Evolutionary conservation across 371 early-diverging fungal genomes (phyloP).

Genomic region (Apophysomyces trapeziformis): DNA sequence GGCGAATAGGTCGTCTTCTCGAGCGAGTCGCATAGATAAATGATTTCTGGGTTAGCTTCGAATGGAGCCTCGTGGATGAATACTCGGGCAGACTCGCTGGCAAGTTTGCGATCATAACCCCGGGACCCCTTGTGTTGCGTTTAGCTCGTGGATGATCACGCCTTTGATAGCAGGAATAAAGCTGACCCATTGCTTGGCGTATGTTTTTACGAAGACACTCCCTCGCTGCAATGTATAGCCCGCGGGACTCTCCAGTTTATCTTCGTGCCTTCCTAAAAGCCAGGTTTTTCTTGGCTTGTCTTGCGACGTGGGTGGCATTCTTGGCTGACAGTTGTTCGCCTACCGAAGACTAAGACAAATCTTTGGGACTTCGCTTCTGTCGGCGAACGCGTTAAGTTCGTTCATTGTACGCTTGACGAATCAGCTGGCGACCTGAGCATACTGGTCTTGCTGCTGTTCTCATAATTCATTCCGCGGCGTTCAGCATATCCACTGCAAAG

Average conservation of each 20-base stretch:
- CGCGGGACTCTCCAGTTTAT: background rate
- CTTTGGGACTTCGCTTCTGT: background rate
- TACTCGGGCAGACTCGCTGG: background rate
- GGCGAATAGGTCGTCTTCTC: too few relatives aligned
- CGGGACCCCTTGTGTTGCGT: background rate
- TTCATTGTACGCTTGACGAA: background rate
- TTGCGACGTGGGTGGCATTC: background rate
- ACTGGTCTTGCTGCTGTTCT: background rate
- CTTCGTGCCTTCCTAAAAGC: background rate
- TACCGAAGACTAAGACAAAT: background rate
- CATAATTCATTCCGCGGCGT: background rate
- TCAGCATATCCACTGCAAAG: too few relatives aligned
- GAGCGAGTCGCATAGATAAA: background rate
- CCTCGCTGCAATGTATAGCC: background rate
- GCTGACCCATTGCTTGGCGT: conserved; percentile 8
- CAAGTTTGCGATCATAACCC: background rate
- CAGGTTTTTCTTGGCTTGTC: background rate
- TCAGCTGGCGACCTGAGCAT: background rate
- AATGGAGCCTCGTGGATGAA: conserved; percentile 11
- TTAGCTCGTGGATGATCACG: background rate
- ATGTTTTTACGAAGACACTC: background rate
- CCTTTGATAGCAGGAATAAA: background rate
- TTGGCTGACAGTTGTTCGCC: background rate
- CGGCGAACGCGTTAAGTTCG: background rate
- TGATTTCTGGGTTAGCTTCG: conserved; percentile 15